A percentile compares a stretch with the other conserved stretches of the same genome.
These are phyloP conservation scores for Dioszegia aurantiaca DNA, from an alignment of 768 basidiomycete species.

Conservation along the genomic window DNA sequence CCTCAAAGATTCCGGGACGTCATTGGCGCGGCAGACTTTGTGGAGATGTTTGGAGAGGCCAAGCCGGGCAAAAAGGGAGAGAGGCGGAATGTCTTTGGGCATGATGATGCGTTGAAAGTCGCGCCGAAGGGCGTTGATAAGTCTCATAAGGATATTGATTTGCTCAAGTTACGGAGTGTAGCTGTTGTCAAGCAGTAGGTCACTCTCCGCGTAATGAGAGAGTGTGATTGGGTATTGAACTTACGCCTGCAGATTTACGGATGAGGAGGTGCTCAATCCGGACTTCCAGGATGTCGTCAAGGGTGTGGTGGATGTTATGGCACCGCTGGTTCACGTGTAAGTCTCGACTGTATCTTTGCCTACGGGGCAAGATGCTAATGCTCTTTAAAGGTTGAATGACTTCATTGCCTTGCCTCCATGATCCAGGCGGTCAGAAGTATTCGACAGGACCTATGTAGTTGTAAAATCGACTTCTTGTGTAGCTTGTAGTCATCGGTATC, in stretches of 20 bases:
- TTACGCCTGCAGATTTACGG: slow-evolving; percentile 74
- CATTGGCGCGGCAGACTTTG: slow-evolving; percentile 70
- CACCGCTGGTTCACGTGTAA: slow-evolving; percentile 68
- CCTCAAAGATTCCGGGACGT: slow-evolving; percentile 64
- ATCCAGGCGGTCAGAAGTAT: neutral
- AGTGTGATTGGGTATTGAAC: slow-evolving; percentile 3
- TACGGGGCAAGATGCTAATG: neutral
- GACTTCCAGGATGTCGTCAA: slow-evolving; percentile 67
- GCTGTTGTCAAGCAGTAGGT: slow-evolving; percentile 65
- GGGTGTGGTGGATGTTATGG: slow-evolving; percentile 59
- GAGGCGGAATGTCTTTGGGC: slow-evolving; percentile 76
- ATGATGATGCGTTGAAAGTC: slow-evolving; percentile 80
- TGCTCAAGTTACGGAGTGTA: slow-evolving; percentile 78
- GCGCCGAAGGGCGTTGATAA: slow-evolving; percentile 89
- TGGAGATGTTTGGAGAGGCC: slow-evolving; percentile 70
- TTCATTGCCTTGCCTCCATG: slow-evolving; percentile 9
- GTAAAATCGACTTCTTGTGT: no score
- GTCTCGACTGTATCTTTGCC: neutral
- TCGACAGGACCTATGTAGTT: no score
- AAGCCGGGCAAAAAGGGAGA: slow-evolving; percentile 61
- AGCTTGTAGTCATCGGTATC: no score
- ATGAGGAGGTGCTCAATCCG: slow-evolving; percentile 66
- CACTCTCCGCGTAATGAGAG: neutral
- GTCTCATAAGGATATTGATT: slow-evolving; percentile 82
- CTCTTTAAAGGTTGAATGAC: slow-evolving; percentile 9